Percentiles rank a stretch among this genome's conserved stretches.
These are phyloP conservation scores for Erodium trifolium DNA, from an alignment of 441 rosid species.

Conservation along the genomic window DNA sequence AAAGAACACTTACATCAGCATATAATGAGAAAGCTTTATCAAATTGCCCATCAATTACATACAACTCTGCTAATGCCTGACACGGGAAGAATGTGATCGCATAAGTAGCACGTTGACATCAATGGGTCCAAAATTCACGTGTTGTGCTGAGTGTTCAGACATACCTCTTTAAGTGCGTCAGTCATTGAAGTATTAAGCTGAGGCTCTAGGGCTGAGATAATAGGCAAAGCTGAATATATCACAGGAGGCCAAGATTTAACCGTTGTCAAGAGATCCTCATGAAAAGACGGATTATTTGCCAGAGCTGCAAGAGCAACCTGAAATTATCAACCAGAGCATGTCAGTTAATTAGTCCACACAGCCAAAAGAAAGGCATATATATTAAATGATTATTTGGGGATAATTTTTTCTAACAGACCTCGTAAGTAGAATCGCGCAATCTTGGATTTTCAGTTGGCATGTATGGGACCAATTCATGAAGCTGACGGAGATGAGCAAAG, in stretches of 20 bases:
- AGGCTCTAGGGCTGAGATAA: slow-evolving; percentile 93
- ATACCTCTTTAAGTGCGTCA: slow-evolving; percentile 89
- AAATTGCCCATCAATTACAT: slow-evolving; percentile 75
- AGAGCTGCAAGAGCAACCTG: slow-evolving; percentile 97
- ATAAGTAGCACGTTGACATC: slow-evolving; percentile 15
- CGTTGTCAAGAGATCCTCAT: slow-evolving; percentile 75
- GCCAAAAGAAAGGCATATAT: slow-evolving; percentile 8
- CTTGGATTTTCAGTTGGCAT: slow-evolving; percentile 89
- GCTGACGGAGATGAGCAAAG: slow-evolving; percentile 98
- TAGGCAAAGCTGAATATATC: slow-evolving; percentile 75
- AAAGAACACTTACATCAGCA: slow-evolving; percentile 80
- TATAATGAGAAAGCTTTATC: slow-evolving; percentile 85
- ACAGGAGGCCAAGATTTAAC: slow-evolving; percentile 91
- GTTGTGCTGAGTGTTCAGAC: slow-evolving; percentile 15
- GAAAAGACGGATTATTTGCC: slow-evolving; percentile 82
- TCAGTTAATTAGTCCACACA: slow-evolving; percentile 15
- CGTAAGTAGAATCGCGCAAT: slow-evolving; percentile 94
- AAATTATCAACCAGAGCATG: slow-evolving; percentile 17
- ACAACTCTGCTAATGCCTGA: slow-evolving; percentile 91
- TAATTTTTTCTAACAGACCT: slow-evolving; percentile 42
- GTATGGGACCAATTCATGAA: slow-evolving; percentile 90
- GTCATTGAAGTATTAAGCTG: slow-evolving; percentile 96
- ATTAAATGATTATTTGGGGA: not conserved
- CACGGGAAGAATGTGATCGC: slow-evolving; percentile 21
- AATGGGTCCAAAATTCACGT: slow-evolving; percentile 22